phyloP scores from a whole-genome alignment of 805 yeast species.

The Lipomyces mesembrius region DNA sequence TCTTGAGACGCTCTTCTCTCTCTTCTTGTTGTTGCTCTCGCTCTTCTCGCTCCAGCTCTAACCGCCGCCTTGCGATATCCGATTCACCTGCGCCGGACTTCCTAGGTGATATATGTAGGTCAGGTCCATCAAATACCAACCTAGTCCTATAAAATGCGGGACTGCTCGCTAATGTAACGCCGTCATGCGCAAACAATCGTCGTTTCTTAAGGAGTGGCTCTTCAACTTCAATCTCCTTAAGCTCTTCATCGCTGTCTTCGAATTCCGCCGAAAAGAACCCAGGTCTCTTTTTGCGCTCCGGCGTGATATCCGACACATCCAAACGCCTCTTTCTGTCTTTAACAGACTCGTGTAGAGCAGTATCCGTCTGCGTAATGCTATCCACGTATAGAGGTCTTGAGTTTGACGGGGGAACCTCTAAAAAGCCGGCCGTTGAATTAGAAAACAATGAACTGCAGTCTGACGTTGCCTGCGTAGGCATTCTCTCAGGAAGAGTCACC shows the following conservation, averaged over 20 bases:
- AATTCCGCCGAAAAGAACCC: conserved; percentile 47
- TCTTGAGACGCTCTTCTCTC: conserved; percentile 19
- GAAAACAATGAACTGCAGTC: background rate
- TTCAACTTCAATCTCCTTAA: conserved; percentile 40
- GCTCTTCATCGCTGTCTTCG: conserved; percentile 41
- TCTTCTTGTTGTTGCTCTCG: conserved; percentile 21
- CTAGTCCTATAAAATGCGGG: conserved; percentile 6
- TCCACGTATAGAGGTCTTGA: conserved; percentile 20
- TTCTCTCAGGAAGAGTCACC: background rate
- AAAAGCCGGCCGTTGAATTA: background rate
- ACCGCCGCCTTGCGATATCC: conserved; percentile 29
- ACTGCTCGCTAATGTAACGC: conserved; percentile 7
- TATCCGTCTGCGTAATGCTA: conserved; percentile 31
- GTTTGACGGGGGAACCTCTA: background rate
- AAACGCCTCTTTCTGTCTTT: conserved; percentile 29
- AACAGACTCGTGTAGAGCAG: background rate
- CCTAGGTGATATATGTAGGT: conserved; percentile 16
- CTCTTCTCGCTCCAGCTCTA: conserved; percentile 24
- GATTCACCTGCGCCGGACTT: conserved; percentile 24
- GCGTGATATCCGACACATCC: conserved; percentile 39
- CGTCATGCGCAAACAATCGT: conserved; percentile 23
- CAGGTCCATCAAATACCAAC: conserved; percentile 4
- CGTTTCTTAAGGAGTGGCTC: conserved; percentile 31
- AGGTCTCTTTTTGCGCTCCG: conserved; percentile 42
- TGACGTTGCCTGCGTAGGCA: background rate